Base-by-base conservation (phyloP, 305 asterid genomes). In the Solanum hybrid region DNA sequence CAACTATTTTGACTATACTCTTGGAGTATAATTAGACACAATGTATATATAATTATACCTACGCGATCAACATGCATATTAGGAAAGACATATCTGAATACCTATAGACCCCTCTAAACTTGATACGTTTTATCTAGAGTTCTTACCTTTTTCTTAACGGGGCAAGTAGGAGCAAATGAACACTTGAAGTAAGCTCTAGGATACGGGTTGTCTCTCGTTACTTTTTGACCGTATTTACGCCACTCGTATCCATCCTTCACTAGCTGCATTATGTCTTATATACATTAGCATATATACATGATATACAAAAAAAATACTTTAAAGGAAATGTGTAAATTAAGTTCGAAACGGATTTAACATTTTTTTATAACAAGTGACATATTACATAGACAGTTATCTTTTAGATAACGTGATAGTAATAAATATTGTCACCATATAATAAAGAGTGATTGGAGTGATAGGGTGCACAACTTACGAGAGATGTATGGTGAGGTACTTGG, bases 171-270 rank as follows among this genome's bases (percentile, higher is more conserved):
- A 90, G 98, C 99, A 92, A 95, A 94, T 72, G 99, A 95, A 88
- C 99, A 97, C 91, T 93, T 95, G 94, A 94, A 97, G 92, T 96
- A 97, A 90, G 99, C 99, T 94, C 99, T 93, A 2, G 99, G 99
- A 90, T 91, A 97, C 90, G 99, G 99, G 89, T 96, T 97, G 86
- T 95, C 98, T 87, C 98, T 96, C 0, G 99, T 96, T 84, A 96
- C 98, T 91, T 97, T 97, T 91, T 97, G 99, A 12, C 99, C 99
- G 90, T 97, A 97, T 90, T 97, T 97, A 93, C 99, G 95, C 99
- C 99, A 97, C 87, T 96, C 98, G 56, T 94, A 96, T 27, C 98
- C 99, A 94, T 97, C 98, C 88, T 94, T 95, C 22, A 97, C 99
- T 90, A 94, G 90, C 99, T 97, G 94, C 85, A 92, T 82, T 35